phyloP scores from a whole-genome alignment of 2,329 filamentous ascomycete genomes.

The Fusarium sp. region DNA sequence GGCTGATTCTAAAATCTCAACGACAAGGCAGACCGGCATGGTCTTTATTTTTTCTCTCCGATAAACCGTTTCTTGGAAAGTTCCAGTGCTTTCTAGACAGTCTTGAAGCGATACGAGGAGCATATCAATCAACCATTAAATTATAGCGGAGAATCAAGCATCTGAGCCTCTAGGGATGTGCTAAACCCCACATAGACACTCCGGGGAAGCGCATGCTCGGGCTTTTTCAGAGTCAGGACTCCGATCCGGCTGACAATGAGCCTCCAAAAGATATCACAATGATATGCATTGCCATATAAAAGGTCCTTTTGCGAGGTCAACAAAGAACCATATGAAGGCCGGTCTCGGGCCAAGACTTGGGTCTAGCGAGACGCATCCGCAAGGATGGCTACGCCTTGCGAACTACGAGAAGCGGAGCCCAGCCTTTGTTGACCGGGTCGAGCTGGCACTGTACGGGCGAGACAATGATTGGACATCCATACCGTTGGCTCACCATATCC shows the following conservation, averaged over 20 bases:
- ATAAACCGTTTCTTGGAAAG: slow-evolving; percentile 20
- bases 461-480: slow-evolving; percentile 11
- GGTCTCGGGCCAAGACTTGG: slow-evolving; percentile 33
- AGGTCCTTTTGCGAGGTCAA: background rate
- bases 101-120: background rate
- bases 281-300: background rate
- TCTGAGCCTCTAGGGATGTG: background rate
- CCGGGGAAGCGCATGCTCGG: slow-evolving; percentile 2
- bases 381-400: slow-evolving; percentile 39
- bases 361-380: slow-evolving; percentile 6
- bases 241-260: background rate
- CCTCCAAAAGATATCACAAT: background rate
- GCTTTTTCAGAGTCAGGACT: background rate
- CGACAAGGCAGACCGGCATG: background rate
- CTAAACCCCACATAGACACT: slow-evolving; percentile 3
- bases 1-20: slow-evolving; percentile 36
- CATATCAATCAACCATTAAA: background rate
- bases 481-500: background rate
- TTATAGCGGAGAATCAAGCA: background rate
- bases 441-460: slow-evolving; percentile 23
- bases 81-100: slow-evolving; percentile 34
- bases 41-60: slow-evolving; percentile 9
- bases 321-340: slow-evolving; percentile 16
- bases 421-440: slow-evolving; percentile 5
- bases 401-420: slow-evolving; percentile 44